phyloP scores from a whole-genome alignment of 2,329 filamentous ascomycete genomes.

The Lithohypha guttulata region DNA sequence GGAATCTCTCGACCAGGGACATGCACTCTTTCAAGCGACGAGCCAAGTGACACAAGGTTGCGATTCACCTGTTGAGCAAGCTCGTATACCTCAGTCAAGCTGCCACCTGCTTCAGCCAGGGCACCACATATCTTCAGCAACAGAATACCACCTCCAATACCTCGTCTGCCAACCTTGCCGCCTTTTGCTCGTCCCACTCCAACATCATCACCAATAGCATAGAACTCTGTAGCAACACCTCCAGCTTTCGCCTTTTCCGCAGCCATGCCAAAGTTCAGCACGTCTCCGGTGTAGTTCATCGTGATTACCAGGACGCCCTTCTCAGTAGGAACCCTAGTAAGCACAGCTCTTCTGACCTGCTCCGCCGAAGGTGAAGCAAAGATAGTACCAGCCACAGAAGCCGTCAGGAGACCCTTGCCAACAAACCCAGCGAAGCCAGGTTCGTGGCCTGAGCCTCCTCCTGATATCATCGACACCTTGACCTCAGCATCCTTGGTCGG shows the following conservation, averaged over 20 bases:
- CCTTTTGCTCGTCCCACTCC: constrained; percentile 71
- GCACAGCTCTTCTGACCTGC: constrained; percentile 68
- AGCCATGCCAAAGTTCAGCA: constrained; percentile 87
- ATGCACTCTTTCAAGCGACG: constrained; percentile 82
- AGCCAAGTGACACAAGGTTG: constrained; percentile 76
- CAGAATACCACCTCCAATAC: constrained; percentile 82
- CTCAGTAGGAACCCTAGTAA: constrained; percentile 57
- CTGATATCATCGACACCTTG: constrained; percentile 73
- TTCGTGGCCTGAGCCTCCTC: constrained; percentile 83
- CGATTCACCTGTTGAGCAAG: constrained; percentile 61
- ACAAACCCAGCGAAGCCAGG: constrained; percentile 76
- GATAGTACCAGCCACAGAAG: constrained; percentile 75
- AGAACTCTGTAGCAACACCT: constrained; percentile 71
- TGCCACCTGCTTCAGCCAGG: constrained; percentile 58
- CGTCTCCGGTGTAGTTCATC: constrained; percentile 83
- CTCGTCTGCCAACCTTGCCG: constrained; percentile 84
- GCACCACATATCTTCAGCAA: constrained; percentile 87
- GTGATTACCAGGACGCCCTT: constrained; percentile 78
- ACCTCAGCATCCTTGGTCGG: constrained; percentile 40
- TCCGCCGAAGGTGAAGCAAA: constrained; percentile 73
- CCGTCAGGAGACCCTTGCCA: constrained; percentile 66
- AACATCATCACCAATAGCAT: constrained; percentile 84
- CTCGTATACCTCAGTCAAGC: constrained; percentile 59
- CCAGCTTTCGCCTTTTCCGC: constrained; percentile 82
- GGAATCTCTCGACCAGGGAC: constrained; percentile 62